phyloP scores from a whole-genome alignment of 345 rosid genomes.

The Heritiera littoralis region DNA sequence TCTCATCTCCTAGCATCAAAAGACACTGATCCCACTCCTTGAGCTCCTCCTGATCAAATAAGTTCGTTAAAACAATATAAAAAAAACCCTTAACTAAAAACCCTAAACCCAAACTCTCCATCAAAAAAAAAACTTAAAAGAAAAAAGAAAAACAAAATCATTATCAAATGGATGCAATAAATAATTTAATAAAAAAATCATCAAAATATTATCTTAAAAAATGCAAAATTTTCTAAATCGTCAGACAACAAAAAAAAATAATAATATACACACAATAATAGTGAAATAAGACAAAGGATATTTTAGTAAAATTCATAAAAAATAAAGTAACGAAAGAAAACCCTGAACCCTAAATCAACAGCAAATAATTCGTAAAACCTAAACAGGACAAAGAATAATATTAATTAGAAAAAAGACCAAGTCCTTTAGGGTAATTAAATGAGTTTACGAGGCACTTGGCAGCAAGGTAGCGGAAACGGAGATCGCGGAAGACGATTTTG shows the following conservation, averaged over 20 bases:
- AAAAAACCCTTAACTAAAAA: not conserved
- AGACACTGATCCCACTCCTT: conserved; percentile 99
- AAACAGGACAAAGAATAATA: not conserved
- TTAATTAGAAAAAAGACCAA: not conserved
- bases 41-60: conserved; percentile 70
- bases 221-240: not conserved
- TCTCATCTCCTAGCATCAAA: conserved; percentile 81
- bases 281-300: not conserved
- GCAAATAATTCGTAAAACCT: not conserved
- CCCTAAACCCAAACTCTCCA: conserved; percentile 23
- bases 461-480: conserved; percentile 95
- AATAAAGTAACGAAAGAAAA: not conserved
- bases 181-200: not conserved
- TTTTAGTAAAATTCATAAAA: not conserved
- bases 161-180: not conserved
- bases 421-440: not conserved
- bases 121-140: not conserved
- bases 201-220: not conserved
- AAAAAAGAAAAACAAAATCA: not conserved
- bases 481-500: conserved; percentile 88
- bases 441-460: conserved; percentile 82
- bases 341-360: not conserved
- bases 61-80: not conserved
- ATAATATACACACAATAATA: not conserved
- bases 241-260: not conserved